phyloP scores from a whole-genome alignment of 306 rosid genomes.

The Vigna unguiculata region DNA sequence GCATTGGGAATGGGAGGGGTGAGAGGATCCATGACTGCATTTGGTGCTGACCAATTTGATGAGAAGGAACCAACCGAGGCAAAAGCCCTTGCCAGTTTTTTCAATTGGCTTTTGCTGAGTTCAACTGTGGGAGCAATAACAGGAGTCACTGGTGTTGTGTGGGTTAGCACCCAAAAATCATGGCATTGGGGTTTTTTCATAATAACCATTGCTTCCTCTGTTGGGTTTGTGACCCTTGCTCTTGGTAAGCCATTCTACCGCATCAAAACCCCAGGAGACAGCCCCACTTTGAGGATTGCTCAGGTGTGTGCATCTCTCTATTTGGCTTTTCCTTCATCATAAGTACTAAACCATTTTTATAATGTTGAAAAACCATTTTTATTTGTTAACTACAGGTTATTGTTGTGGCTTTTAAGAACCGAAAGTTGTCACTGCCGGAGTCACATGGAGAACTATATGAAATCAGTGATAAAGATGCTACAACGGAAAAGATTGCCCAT shows the following conservation, averaged over 20 bases:
- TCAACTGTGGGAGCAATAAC: conserved; percentile 65
- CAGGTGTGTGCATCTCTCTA: conserved; percentile 53
- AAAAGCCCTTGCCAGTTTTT: conserved; percentile 71
- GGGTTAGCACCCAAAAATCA: conserved; percentile 57
- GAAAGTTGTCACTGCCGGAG: conserved; percentile 57
- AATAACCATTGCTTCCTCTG: conserved; percentile 53
- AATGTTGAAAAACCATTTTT: background rate
- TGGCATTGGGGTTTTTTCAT: conserved; percentile 87
- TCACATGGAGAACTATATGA: conserved; percentile 65
- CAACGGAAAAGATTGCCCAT: conserved; percentile 59
- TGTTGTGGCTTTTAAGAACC: conserved; percentile 70
- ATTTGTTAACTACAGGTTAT: conserved; percentile 59
- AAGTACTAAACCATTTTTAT: background rate
- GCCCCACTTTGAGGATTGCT: conserved; percentile 65
- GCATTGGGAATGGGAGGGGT: conserved; percentile 85
- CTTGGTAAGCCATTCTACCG: conserved; percentile 82
- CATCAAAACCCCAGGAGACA: conserved; percentile 58
- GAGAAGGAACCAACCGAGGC: conserved; percentile 62
- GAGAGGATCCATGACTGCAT: conserved; percentile 74
- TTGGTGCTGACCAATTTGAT: conserved; percentile 85
- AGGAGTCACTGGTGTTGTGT: conserved; percentile 76
- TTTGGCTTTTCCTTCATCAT: background rate
- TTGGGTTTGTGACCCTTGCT: conserved; percentile 65
- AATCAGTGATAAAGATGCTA: conserved; percentile 58
- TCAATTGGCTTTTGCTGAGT: conserved; percentile 72